phyloP scores from a whole-genome alignment of 139 green algal species.

The Coelastrella sp. region DNA sequence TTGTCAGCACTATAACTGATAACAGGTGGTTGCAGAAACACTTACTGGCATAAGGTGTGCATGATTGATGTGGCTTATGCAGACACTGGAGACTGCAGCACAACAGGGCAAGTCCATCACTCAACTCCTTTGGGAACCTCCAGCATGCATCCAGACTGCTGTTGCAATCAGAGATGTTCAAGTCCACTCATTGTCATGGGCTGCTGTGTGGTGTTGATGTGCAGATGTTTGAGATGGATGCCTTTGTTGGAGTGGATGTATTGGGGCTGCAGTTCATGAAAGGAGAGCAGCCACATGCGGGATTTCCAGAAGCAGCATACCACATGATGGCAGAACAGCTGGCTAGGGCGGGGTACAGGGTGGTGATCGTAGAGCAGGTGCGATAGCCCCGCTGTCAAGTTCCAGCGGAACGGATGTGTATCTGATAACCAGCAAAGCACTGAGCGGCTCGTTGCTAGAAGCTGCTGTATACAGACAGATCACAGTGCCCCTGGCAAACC shows the following conservation, averaged over 20 bases:
- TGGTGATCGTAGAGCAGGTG: conserved; percentile 95
- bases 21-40: neutral
- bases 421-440: neutral
- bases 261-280: conserved; percentile 97
- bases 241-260: conserved; percentile 89
- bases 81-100: neutral
- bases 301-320: conserved; percentile 92
- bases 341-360: conserved; percentile 86
- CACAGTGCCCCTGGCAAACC: too few relatives aligned
- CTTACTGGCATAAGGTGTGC: neutral
- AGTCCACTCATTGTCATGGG: too few relatives aligned
- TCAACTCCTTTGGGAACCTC: too few relatives aligned
- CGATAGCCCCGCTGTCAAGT: neutral
- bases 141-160: too few relatives aligned
- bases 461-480: too few relatives aligned
- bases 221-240: conserved; percentile 99
- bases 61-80: too few relatives aligned
- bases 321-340: conserved; percentile 85
- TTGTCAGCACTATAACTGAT: neutral
- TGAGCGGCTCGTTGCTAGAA: too few relatives aligned
- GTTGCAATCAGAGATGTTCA: too few relatives aligned
- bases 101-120: neutral
- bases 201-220: conserved; percentile 11
- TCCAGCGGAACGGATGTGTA: neutral
- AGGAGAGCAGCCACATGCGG: conserved; percentile 96